Conservation (phyloP, 495 filamentous ascomycete genomes). For the Saxispiralis lemnorum region DNA sequence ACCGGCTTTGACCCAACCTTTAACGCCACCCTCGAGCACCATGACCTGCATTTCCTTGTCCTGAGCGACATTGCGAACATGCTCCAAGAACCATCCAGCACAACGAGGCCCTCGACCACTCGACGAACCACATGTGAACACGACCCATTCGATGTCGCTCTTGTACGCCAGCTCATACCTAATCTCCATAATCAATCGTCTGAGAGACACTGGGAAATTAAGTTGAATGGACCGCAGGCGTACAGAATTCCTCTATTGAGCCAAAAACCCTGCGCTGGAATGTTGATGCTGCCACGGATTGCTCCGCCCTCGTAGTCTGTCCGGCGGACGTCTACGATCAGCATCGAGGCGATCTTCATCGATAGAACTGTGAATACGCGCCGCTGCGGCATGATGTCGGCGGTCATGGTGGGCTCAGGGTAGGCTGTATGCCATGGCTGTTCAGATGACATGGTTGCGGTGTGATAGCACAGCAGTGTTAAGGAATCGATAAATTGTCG, state of each 20-base stretch:
- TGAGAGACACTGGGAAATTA: slow-evolving; percentile 7
- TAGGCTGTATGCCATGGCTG: slow-evolving; percentile 15
- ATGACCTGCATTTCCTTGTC: slow-evolving; percentile 26
- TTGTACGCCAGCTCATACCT: slow-evolving; percentile 16
- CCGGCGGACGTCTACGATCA: slow-evolving; percentile 23
- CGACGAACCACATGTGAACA: slow-evolving; percentile 33
- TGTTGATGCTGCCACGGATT: slow-evolving; percentile 31
- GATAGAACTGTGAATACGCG: slow-evolving; percentile 8
- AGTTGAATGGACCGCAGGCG: slow-evolving; percentile 9
- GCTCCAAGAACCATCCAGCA: slow-evolving; percentile 29
- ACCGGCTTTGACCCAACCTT: slow-evolving; percentile 33
- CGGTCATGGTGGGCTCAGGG: slow-evolving; percentile 8
- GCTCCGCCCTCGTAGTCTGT: slow-evolving; percentile 29
- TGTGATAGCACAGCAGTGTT: too few relatives aligned
- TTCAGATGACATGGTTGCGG: neutral
- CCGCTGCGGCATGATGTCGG: slow-evolving; percentile 8
- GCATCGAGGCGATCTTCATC: slow-evolving; percentile 15
- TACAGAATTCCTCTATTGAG: slow-evolving; percentile 25
- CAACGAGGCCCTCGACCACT: slow-evolving; percentile 30
- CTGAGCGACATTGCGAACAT: slow-evolving; percentile 20
- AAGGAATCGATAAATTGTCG: too few relatives aligned
- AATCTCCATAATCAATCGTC: neutral
- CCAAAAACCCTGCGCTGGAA: slow-evolving; percentile 34
- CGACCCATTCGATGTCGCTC: slow-evolving; percentile 28
- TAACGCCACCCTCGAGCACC: slow-evolving; percentile 32